Percentiles rank a stretch among this genome's conserved stretches.
phyloP scores from a whole-genome alignment of 106 monocot species.

The Phalaenopsis aphrodite region DNA sequence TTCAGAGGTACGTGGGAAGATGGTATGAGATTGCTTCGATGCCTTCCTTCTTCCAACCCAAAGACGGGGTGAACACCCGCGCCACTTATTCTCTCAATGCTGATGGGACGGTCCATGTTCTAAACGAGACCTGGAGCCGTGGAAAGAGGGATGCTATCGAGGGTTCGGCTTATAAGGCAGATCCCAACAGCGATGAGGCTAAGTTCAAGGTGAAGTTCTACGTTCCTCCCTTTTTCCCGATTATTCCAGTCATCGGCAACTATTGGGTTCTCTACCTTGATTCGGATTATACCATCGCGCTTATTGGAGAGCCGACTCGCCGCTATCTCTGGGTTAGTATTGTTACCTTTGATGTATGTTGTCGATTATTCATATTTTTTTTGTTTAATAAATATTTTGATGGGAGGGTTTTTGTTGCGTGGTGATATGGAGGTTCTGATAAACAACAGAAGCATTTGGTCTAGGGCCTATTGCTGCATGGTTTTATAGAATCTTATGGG shows the following conservation, averaged over 20 bases:
- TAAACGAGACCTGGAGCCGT: conserved; percentile 89
- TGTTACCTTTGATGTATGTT: background rate
- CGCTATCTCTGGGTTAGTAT: conserved; percentile 71
- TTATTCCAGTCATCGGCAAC: conserved; percentile 69
- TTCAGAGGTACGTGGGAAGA: conserved; percentile 80
- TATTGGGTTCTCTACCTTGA: conserved; percentile 91
- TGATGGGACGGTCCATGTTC: conserved; percentile 59
- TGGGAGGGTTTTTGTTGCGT: no score
- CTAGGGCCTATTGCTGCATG: no score
- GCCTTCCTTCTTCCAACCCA: conserved; percentile 78
- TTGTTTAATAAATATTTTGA: no score
- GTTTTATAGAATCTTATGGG: no score
- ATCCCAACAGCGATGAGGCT: conserved; percentile 69
- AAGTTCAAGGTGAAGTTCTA: conserved; percentile 97
- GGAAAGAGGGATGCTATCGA: conserved; percentile 68
- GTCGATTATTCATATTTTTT: background rate
- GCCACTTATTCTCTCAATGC: conserved; percentile 73
- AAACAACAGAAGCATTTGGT: no score
- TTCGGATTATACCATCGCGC: conserved; percentile 53
- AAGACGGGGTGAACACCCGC: conserved; percentile 57
- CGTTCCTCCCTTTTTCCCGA: conserved; percentile 84
- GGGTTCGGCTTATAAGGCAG: conserved; percentile 65
- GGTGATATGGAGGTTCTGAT: no score
- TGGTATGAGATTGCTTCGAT: conserved; percentile 99
- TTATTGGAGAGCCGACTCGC: conserved; percentile 70